A percentile compares a stretch with the other conserved stretches of the same genome.
Evolutionary conservation across 148 eudicot genomes (phyloP).

Genomic region (Chenopodium berlandieri): DNA sequence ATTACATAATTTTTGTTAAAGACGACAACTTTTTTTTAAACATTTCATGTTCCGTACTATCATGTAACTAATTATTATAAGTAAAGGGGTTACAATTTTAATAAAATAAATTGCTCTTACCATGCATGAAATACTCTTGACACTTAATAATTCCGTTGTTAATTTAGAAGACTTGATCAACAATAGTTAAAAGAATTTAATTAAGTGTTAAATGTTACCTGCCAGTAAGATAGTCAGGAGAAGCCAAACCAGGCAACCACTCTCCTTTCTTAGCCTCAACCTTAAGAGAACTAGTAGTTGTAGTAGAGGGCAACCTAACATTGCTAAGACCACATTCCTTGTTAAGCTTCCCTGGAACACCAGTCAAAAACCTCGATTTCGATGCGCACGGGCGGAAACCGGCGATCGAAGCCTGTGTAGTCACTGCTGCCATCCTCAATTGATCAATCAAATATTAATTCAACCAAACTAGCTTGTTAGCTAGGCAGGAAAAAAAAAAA

Average conservation of each 20-base stretch:
- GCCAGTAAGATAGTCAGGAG: constrained; percentile 80
- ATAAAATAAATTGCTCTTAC: no score
- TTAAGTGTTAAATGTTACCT: constrained; percentile 37
- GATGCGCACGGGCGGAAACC: constrained; percentile 70
- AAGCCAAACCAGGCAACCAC: constrained; percentile 93
- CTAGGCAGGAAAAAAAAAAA: not conserved
- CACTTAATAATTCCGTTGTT: no score
- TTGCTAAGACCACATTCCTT: constrained; percentile 37
- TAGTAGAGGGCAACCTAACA: constrained; percentile 32
- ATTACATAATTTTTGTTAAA: no score
- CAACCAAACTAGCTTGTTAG: constrained; percentile 3
- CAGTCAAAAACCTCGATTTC: constrained; percentile 53
- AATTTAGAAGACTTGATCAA: not conserved
- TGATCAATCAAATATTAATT: not conserved
- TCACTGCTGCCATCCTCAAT: constrained; percentile 68
- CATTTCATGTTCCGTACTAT: no score
- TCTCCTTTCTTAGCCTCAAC: constrained; percentile 96
- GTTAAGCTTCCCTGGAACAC: constrained; percentile 63
- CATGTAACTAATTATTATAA: no score
- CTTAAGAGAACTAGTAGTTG: constrained; percentile 47
- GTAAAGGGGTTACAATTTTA: no score
- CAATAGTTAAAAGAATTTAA: no score
- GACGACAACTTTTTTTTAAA: no score
- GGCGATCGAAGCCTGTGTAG: constrained; percentile 80
- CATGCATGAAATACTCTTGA: no score